Evolutionary conservation across 192 early-diverging fungal genomes (phyloP).

Genomic region (Rhizophagus sp.): DNA sequence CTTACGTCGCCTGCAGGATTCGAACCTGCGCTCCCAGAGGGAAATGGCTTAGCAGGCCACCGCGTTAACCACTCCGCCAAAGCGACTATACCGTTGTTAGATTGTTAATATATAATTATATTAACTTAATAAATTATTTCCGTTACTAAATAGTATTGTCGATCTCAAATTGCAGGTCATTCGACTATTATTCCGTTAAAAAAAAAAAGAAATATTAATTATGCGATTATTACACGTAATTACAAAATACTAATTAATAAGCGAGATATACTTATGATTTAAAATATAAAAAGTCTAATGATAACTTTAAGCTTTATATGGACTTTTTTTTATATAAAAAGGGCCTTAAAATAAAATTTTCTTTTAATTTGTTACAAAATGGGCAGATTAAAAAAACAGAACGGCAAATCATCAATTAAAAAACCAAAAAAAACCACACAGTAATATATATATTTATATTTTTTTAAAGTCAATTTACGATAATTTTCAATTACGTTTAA

Average conservation of each 20-base stretch:
- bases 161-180: too few relatives aligned
- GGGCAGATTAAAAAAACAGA: not conserved
- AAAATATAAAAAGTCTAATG: too few relatives aligned
- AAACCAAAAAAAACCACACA: not conserved
- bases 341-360: too few relatives aligned
- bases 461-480: not conserved
- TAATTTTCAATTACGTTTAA: not conserved
- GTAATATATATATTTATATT: not conserved
- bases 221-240: too few relatives aligned
- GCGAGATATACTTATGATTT: too few relatives aligned
- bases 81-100: constrained; percentile 27
- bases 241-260: too few relatives aligned
- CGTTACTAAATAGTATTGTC: too few relatives aligned
- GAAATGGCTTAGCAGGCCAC: constrained; percentile 65
- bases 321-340: not conserved
- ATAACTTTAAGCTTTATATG: too few relatives aligned
- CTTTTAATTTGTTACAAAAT: not conserved
- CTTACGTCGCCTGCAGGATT: constrained; percentile 64
- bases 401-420: not conserved
- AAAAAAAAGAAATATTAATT: too few relatives aligned
- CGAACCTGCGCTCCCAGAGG: constrained; percentile 65
- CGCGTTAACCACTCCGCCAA: constrained; percentile 70
- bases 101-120: not conserved
- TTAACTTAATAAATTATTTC: not conserved
- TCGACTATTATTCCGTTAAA: too few relatives aligned